A percentile compares a stretch with the other conserved stretches of the same genome.
These are phyloP conservation scores for Cajanus cajan DNA, from an alignment of 306 rosid genomes.

Conservation along the genomic window DNA sequence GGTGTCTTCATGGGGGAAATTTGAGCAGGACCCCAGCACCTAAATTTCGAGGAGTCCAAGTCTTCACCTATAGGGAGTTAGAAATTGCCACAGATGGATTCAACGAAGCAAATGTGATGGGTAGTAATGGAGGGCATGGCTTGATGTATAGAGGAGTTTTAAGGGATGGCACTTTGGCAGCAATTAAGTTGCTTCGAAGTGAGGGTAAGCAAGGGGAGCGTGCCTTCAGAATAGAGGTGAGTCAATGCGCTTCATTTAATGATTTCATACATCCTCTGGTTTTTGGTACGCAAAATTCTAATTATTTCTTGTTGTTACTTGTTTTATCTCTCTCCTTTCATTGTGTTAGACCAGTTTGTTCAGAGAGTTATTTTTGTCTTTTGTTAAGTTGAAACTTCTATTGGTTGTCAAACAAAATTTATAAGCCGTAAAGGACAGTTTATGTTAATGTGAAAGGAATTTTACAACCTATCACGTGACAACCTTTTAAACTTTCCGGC, in stretches of 20 bases:
- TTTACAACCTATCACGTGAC: conserved; percentile 22
- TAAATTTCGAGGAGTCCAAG: conserved; percentile 72
- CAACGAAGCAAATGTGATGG: conserved; percentile 62
- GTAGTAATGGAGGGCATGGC: conserved; percentile 65
- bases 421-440: conserved; percentile 4
- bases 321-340: conserved; percentile 23
- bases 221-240: conserved; percentile 91
- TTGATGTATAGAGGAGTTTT: conserved; percentile 74
- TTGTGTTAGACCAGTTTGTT: conserved; percentile 18
- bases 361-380: conserved; percentile 45
- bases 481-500: conserved; percentile 14
- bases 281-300: background rate
- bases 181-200: conserved; percentile 66
- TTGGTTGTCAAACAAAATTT: conserved; percentile 13
- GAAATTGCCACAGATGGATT: conserved; percentile 72
- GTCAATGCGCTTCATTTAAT: conserved; percentile 47
- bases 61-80: conserved; percentile 80
- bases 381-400: conserved; percentile 28
- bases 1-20: conserved; percentile 77
- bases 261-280: conserved; percentile 11
- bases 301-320: conserved; percentile 35
- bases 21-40: conserved; percentile 43
- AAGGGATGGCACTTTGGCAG: conserved; percentile 75
- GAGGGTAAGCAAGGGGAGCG: conserved; percentile 94
- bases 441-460: conserved; percentile 19